phyloP scores from a whole-genome alignment of 2,329 filamentous ascomycete species.

The Exophiala xenobiotica region DNA sequence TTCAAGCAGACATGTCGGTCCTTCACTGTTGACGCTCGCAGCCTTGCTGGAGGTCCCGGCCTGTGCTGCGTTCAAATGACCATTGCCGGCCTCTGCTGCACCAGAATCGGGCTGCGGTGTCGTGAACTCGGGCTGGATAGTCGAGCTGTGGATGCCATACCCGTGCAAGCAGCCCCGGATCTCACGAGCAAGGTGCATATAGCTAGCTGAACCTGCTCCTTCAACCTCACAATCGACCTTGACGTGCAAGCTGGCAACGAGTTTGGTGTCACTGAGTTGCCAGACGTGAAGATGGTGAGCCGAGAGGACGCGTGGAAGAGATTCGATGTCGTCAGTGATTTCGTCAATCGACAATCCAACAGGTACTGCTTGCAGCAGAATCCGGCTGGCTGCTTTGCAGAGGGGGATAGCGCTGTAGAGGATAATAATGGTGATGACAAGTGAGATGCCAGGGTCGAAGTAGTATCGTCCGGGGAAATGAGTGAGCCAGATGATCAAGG shows the following conservation, averaged over 20 bases:
- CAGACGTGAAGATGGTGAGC: constrained; percentile 97
- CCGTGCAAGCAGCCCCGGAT: constrained; percentile 87
- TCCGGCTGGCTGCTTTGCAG: constrained; percentile 61
- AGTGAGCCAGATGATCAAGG: constrained; percentile 88
- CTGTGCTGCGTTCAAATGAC: constrained; percentile 8
- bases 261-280: constrained; percentile 93
- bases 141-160: constrained; percentile 94
- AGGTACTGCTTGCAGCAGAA: constrained; percentile 90
- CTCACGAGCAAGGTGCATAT: constrained; percentile 84
- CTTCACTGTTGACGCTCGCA: constrained; percentile 39
- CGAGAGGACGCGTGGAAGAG: constrained; percentile 78
- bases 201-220: constrained; percentile 71
- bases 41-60: constrained; percentile 36
- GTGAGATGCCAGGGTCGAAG: constrained; percentile 85
- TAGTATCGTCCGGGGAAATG: constrained; percentile 79
- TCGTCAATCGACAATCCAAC: constrained; percentile 84
- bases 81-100: constrained; percentile 17
- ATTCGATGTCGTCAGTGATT: constrained; percentile 86
- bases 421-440: constrained; percentile 83
- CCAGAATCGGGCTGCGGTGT: constrained; percentile 7
- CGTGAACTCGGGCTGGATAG: constrained; percentile 86
- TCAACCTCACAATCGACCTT: constrained; percentile 89
- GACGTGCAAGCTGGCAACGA: constrained; percentile 90
- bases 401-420: constrained; percentile 53
- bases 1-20: constrained; percentile 47